Evolutionary conservation across 352 stramenopile genomes (phyloP).

Genomic region (Thalassiosira tumida): DNA sequence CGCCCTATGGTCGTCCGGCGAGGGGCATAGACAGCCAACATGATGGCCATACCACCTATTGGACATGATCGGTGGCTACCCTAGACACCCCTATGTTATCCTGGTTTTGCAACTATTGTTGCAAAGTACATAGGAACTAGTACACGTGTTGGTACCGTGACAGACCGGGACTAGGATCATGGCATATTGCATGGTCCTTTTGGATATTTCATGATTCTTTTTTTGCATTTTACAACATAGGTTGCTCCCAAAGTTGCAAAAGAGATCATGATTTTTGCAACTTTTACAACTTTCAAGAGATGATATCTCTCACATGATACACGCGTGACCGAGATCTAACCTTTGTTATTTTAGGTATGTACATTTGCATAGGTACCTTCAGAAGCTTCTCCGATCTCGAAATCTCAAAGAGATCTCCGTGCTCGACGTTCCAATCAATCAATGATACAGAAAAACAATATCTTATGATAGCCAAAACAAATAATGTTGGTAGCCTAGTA

Average conservation of each 20-base stretch:
- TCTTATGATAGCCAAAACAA: too few species aligned
- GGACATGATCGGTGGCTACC: not conserved
- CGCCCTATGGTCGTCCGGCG: not conserved
- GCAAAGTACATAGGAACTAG: not conserved
- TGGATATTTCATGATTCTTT: not conserved
- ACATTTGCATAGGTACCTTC: too few species aligned
- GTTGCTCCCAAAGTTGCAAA: not conserved
- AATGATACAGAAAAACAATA: too few species aligned
- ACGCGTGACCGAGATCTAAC: too few species aligned
- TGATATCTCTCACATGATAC: too few species aligned
- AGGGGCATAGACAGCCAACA: not conserved
- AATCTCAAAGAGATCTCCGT: too few species aligned
- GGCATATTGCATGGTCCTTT: not conserved
- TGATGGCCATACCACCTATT: not conserved
- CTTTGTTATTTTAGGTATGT: too few species aligned
- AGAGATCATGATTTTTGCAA: not conserved
- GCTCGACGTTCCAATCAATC: too few species aligned
- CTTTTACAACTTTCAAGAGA: not conserved
- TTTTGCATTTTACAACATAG: not conserved
- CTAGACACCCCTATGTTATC: not conserved
- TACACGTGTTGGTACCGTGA: not conserved
- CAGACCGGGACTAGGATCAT: not conserved
- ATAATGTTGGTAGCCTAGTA: too few species aligned
- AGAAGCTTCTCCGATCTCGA: too few species aligned
- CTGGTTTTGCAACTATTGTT: not conserved